These are phyloP conservation scores for Trypanosoma brucei DNA, from an alignment of 208 protist species.

Conservation along the genomic window DNA sequence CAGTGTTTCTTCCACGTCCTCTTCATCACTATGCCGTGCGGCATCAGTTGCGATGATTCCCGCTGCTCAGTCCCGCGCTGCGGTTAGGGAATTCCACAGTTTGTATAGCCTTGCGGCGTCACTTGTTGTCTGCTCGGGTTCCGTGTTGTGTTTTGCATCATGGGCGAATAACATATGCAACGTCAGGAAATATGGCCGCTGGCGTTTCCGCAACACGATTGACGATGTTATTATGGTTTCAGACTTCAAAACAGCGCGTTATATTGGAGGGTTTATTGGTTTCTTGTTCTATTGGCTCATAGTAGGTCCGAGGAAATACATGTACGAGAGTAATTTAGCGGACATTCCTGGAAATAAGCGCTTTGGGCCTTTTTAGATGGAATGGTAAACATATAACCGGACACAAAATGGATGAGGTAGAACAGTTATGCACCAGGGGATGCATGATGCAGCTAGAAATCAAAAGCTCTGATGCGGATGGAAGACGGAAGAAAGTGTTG, in stretches of 20 bases:
- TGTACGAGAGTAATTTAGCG: constrained; percentile 64
- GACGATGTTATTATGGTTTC: constrained; percentile 84
- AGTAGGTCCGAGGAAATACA: constrained; percentile 82
- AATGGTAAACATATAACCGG: not conserved
- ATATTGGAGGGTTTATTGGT: constrained; percentile 64
- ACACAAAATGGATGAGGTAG: too few species aligned
- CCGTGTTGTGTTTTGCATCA: constrained; percentile 74
- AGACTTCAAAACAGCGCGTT: constrained; percentile 73
- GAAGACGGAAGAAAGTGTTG: too few species aligned
- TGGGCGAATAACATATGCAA: constrained; percentile 88
- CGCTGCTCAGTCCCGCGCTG: not conserved
- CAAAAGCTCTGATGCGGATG: too few species aligned
- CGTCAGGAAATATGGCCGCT: constrained; percentile 79
- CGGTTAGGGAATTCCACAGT: constrained; percentile 46
- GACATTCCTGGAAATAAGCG: constrained; percentile 78
- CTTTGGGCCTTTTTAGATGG: constrained; percentile 62
- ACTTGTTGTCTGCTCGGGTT: constrained; percentile 53
- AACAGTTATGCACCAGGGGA: too few species aligned
- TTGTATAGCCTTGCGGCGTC: constrained; percentile 54
- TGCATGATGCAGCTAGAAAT: too few species aligned
- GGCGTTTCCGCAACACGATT: constrained; percentile 82
- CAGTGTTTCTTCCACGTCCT: not conserved
- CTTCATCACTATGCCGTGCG: not conserved
- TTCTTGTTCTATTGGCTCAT: constrained; percentile 87
- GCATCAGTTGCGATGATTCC: not conserved